These are phyloP conservation scores for Heliocybe sulcata DNA, from an alignment of 1,284 basidiomycete genomes.

Conservation along the genomic window DNA sequence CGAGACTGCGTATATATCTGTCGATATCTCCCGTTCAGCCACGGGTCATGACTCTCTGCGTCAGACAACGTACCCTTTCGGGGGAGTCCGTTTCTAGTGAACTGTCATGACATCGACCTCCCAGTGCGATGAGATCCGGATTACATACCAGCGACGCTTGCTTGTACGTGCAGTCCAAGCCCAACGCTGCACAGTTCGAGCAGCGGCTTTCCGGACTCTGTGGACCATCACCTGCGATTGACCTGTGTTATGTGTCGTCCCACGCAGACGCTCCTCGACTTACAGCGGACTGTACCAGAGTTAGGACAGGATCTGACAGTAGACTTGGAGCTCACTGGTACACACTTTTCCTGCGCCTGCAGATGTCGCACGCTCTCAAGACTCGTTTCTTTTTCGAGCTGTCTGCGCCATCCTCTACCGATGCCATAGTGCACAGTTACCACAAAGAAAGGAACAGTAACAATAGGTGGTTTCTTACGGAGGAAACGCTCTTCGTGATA, in stretches of 20 bases:
- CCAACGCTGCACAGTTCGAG: constrained; percentile 73
- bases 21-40: background rate
- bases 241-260: background rate
- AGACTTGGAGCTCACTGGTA: background rate
- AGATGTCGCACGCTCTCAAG: constrained; percentile 70
- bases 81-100: constrained; percentile 17
- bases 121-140: background rate
- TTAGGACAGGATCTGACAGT: background rate
- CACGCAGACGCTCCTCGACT: constrained; percentile 15
- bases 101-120: background rate
- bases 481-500: too few species aligned
- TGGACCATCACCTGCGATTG: constrained; percentile 44
- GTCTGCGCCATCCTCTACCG: constrained; percentile 6
- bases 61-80: constrained; percentile 15
- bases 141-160: constrained; percentile 58
- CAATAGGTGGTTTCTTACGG: background rate
- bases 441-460: background rate
- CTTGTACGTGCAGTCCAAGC: constrained; percentile 71
- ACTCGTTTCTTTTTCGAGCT: constrained; percentile 57
- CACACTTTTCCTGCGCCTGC: constrained; percentile 69
- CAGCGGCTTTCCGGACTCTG: constrained; percentile 64
- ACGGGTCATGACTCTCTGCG: background rate
- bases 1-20: constrained; percentile 70
- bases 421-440: too few species aligned
- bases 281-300: constrained; percentile 42